Evolutionary conservation across 176 grass and related monocot genomes (phyloP).

Genomic region (Musa schizocarpa): DNA sequence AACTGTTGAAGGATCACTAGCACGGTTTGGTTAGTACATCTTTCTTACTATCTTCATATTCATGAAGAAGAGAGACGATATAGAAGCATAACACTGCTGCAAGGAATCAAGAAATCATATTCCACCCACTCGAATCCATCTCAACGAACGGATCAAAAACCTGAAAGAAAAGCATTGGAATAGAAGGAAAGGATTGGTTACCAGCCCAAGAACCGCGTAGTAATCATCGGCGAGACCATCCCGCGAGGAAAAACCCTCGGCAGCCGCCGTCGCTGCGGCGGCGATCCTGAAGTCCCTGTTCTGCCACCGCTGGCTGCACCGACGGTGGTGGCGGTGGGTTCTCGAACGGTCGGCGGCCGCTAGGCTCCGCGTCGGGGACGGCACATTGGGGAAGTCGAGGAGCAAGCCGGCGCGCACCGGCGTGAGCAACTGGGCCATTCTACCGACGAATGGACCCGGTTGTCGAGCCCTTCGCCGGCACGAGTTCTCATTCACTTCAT

Average conservation of each 20-base stretch:
- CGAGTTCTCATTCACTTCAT: too few relatives aligned
- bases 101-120: too few relatives aligned
- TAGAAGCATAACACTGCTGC: too few relatives aligned
- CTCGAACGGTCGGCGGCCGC: neutral
- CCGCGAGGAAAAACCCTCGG: constrained; percentile 16
- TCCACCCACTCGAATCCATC: too few relatives aligned
- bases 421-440: constrained; percentile 8
- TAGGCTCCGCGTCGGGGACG: neutral
- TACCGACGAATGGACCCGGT: neutral
- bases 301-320: neutral
- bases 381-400: constrained; percentile 1
- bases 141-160: too few relatives aligned
- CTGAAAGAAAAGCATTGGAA: too few relatives aligned
- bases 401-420: constrained; percentile 9
- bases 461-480: too few relatives aligned
- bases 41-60: neutral
- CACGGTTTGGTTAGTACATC: too few relatives aligned
- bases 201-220: constrained; percentile 71
- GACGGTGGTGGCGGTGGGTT: neutral
- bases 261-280: constrained; percentile 14
- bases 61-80: too few relatives aligned
- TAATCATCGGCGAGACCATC: constrained; percentile 63
- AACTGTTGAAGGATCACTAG: too few relatives aligned
- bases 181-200: constrained; percentile 14
- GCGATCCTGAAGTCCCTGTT: constrained; percentile 15